These are phyloP conservation scores for Carallia pectinifolia DNA, from an alignment of 345 rosid species.

Conservation along the genomic window DNA sequence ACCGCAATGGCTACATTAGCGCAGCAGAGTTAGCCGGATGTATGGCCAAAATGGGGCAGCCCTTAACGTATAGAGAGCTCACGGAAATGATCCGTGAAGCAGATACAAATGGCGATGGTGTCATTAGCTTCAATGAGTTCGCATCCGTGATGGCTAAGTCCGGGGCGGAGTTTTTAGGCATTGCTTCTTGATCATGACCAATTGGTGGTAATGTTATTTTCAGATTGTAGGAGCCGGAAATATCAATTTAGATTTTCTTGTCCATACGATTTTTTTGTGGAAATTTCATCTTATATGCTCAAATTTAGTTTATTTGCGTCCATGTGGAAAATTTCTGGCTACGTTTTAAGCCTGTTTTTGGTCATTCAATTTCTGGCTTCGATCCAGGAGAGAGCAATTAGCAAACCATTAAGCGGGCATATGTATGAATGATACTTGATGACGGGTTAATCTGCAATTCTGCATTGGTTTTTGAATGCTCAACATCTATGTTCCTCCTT, in stretches of 20 bases:
- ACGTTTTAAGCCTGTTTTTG: too few relatives aligned
- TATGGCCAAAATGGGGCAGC: constrained; percentile 92
- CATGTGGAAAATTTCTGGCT: too few relatives aligned
- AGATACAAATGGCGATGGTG: constrained; percentile 75
- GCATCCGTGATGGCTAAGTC: constrained; percentile 75
- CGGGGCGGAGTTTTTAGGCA: constrained; percentile 48
- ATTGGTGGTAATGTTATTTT: constrained; percentile 11
- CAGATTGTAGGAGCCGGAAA: background rate
- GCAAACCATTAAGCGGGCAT: too few relatives aligned
- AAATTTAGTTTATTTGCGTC: too few relatives aligned
- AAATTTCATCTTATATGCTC: too few relatives aligned
- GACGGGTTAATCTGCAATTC: background rate
- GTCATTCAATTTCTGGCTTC: too few relatives aligned
- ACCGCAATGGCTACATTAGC: constrained; percentile 77
- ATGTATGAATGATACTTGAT: background rate
- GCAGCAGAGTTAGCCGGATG: constrained; percentile 76
- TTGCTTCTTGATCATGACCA: constrained; percentile 24
- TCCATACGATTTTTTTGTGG: background rate
- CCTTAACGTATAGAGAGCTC: constrained; percentile 63
- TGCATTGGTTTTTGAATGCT: background rate
- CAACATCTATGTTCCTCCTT: too few relatives aligned
- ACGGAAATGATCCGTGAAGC: constrained; percentile 80
- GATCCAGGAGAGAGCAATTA: too few relatives aligned
- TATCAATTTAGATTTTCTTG: background rate
- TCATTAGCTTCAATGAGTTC: constrained; percentile 71